Evolutionary conservation across 495 filamentous ascomycete species (phyloP), one percentile per base, ranked within the genome.

Genomic region (Penicillium samsonianum): DNA sequence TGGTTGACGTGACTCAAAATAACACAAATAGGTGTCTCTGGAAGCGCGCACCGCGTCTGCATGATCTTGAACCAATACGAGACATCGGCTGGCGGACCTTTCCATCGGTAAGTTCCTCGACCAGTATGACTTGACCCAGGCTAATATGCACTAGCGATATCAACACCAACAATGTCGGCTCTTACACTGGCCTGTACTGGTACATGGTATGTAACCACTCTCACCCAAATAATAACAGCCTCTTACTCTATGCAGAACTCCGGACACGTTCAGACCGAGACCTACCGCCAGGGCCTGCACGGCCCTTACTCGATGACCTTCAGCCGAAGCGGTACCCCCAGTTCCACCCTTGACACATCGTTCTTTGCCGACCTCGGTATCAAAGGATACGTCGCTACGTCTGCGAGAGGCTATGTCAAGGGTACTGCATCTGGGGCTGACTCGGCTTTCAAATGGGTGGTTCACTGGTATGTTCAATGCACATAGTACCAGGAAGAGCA

Each of bases 231-330:
- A 28, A 33, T n/a, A 10, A 44, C 11, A 0, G n/a, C 3, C 30
- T 16, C 53, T 55, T 17, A 55, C n/a, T 19, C 31, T 16, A 2
- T 19, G 20, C 23, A 28, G 30, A 87, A 86, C 72, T 82, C 79
- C 20, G 78, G 77, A 12, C 84, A 86, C 52, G 82, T 83, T 10
- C 81, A 86, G 66, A 88, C 84, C 4, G 86, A 88, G 57, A 56
- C 73, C 5, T 86, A 69, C 69, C 78, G 86, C 26, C 82, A 77
- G 72, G 86, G 86, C 23, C 74, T 88, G n/a, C 84, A 89, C 67
- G 85, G 86, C 9, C 85, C 85, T 0, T 89, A 88, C 65, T 74
- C 81, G 5, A 76, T 87, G 68, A 67, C 76, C 48, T 87, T 88
- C 65, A 82, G 84, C 22, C 78, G 82, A 48, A 82, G 79, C 30